Evolutionary conservation across 2,329 filamentous ascomycete genomes (phyloP).

Genomic region (Shiraia bambusicola): DNA sequence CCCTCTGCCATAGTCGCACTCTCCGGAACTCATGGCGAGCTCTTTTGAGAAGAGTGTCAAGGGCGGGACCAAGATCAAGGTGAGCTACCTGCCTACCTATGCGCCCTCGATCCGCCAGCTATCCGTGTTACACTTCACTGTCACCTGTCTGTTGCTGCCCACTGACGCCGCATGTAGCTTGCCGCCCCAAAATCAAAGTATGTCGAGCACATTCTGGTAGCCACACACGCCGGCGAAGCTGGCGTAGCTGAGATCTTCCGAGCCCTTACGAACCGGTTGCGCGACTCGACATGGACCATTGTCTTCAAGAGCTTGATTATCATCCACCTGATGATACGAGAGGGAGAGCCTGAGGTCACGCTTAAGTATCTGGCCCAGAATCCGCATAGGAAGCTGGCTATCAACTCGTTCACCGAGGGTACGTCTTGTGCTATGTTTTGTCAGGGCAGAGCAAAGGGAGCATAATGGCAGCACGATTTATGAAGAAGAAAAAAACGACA

Average conservation of each 20-base stretch:
- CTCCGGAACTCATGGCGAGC: conserved; percentile 63
- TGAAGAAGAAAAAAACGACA: neutral
- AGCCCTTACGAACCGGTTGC: conserved; percentile 80
- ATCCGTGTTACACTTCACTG: neutral
- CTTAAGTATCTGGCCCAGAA: conserved; percentile 81
- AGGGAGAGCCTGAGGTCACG: conserved; percentile 87
- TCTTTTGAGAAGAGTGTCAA: conserved; percentile 99
- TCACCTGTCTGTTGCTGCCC: conserved; percentile 12
- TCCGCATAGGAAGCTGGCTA: conserved; percentile 73
- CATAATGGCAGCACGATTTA: neutral
- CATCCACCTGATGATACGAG: conserved; percentile 94
- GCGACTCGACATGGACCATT: conserved; percentile 99
- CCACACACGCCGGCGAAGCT: conserved; percentile 90
- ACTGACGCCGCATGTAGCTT: conserved; percentile 58
- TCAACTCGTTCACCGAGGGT: conserved; percentile 93
- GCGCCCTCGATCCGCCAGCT: conserved; percentile 5
- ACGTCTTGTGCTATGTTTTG: conserved; percentile 39
- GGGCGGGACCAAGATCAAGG: conserved; percentile 97
- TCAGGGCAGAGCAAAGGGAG: neutral
- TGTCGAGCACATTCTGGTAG: conserved; percentile 95
- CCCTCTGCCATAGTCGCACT: conserved; percentile 14
- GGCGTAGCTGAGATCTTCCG: conserved; percentile 96
- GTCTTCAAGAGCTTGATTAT: conserved; percentile 98
- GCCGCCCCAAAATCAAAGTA: conserved; percentile 98
- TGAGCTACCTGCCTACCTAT: no score